Conservation (phyloP, 2,329 filamentous ascomycete genomes). For the Sordariomycetes sp. region DNA sequence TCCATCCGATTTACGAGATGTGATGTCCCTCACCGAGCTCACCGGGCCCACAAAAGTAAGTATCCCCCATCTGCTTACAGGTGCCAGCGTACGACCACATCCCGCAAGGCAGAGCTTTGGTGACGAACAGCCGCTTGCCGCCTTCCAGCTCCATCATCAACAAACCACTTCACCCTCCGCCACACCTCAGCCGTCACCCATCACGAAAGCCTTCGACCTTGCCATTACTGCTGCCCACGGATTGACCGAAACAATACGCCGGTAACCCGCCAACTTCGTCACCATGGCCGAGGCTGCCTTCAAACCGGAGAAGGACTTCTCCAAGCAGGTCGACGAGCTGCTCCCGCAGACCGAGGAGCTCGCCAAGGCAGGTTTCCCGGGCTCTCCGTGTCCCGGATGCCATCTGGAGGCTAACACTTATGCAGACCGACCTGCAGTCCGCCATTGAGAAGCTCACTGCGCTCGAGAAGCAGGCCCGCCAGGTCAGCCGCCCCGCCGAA, state of each 20-base stretch:
- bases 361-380: constrained; percentile 53
- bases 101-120: constrained; percentile 6
- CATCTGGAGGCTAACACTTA: constrained; percentile 3
- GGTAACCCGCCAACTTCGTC: neutral
- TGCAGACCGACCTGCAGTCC: constrained; percentile 64
- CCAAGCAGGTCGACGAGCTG: constrained; percentile 87
- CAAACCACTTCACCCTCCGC: neutral
- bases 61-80: neutral
- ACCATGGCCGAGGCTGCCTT: constrained; percentile 70
- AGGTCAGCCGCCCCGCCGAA: constrained; percentile 44
- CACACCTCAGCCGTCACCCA: neutral
- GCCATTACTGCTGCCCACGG: neutral
- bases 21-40: neutral
- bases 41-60: neutral
- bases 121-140: constrained; percentile 2
- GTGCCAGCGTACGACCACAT: neutral
- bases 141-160: constrained; percentile 3
- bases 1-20: neutral
- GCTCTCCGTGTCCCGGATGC: neutral
- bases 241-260: neutral
- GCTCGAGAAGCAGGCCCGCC: constrained; percentile 94
- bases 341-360: constrained; percentile 85
- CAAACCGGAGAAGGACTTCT: constrained; percentile 98
- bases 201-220: neutral
- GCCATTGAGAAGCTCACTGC: constrained; percentile 88